These are phyloP conservation scores for Verticillium albo-atrum DNA, from an alignment of 2,329 filamentous ascomycete species.

Conservation along the genomic window DNA sequence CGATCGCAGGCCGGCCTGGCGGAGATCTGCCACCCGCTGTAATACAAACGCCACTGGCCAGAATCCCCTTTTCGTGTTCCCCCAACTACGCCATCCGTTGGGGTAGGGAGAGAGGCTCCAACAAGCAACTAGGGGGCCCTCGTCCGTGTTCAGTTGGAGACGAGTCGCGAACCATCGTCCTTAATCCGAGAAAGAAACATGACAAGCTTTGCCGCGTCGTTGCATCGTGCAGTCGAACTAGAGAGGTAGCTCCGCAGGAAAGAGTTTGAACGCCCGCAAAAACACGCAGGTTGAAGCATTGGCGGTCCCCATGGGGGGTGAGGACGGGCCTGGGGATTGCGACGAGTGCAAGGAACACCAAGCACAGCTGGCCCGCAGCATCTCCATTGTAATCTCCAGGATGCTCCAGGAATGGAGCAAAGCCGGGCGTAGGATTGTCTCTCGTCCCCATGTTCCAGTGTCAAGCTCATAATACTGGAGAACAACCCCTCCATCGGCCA, in stretches of 20 bases:
- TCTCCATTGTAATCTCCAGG: neutral
- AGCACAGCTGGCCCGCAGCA: neutral
- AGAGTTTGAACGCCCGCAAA: neutral
- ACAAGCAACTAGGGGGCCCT: neutral
- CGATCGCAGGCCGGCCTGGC: neutral
- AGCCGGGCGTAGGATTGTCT: neutral
- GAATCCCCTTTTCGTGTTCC: neutral
- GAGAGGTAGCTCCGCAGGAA: neutral
- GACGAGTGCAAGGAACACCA: too few relatives aligned
- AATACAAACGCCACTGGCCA: neutral
- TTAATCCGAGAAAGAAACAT: neutral
- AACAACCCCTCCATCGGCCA: neutral
- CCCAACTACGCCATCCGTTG: neutral
- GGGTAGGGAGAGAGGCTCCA: neutral
- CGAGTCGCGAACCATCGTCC: neutral
- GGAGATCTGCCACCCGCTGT: neutral
- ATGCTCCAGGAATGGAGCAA: neutral
- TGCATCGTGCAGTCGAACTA: neutral
- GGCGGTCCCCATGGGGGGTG: neutral
- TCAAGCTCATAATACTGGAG: neutral
- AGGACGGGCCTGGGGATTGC: neutral
- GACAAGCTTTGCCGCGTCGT: neutral
- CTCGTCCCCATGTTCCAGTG: neutral
- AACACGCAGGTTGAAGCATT: neutral
- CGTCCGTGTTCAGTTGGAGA: neutral